Evolutionary conservation across 805 yeast genomes (phyloP).

Genomic region (Yarrowia sp.): DNA sequence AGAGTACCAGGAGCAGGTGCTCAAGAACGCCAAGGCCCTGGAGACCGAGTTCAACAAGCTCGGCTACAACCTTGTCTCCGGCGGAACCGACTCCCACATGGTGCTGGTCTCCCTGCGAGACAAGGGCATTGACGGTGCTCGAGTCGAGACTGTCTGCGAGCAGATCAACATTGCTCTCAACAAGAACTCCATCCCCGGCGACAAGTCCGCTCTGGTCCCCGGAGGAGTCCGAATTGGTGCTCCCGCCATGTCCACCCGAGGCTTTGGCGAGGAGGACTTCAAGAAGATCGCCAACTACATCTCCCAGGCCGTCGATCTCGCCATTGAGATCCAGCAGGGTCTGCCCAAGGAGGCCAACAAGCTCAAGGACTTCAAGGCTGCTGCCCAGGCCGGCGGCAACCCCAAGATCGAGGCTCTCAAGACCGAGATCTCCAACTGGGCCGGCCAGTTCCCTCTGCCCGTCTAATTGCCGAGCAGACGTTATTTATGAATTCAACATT

Average conservation of each 20-base stretch:
- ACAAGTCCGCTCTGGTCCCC: slow-evolving; percentile 94
- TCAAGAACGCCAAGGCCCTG: slow-evolving; percentile 84
- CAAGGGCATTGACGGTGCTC: slow-evolving; percentile 93
- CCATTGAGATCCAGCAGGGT: slow-evolving; percentile 74
- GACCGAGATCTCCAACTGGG: slow-evolving; percentile 87
- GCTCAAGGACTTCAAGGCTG: slow-evolving; percentile 93
- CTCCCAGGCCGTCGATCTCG: slow-evolving; percentile 77
- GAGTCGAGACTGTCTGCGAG: slow-evolving; percentile 95
- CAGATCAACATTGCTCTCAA: slow-evolving; percentile 92
- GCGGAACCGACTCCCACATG: slow-evolving; percentile 98
- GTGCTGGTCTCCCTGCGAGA: slow-evolving; percentile 87
- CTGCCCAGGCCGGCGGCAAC: slow-evolving; percentile 68
- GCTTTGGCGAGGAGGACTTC: slow-evolving; percentile 88
- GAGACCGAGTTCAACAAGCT: slow-evolving; percentile 73
- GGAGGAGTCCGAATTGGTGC: slow-evolving; percentile 98
- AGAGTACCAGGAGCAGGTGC: slow-evolving; percentile 86
- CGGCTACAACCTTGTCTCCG: slow-evolving; percentile 85
- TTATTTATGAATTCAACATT: slow-evolving; percentile 37
- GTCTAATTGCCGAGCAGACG: slow-evolving; percentile 41
- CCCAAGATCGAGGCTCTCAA: slow-evolving; percentile 72
- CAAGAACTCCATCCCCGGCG: slow-evolving; percentile 98
- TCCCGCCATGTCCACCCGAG: slow-evolving; percentile 99
- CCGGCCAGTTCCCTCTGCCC: slow-evolving; percentile 58
- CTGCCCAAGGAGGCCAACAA: slow-evolving; percentile 93
- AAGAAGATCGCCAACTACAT: slow-evolving; percentile 78